Percentiles rank a stretch among this genome's conserved stretches.
phyloP scores from a whole-genome alignment of 179 eudicot species.

The Sideroxylon spinosum region DNA sequence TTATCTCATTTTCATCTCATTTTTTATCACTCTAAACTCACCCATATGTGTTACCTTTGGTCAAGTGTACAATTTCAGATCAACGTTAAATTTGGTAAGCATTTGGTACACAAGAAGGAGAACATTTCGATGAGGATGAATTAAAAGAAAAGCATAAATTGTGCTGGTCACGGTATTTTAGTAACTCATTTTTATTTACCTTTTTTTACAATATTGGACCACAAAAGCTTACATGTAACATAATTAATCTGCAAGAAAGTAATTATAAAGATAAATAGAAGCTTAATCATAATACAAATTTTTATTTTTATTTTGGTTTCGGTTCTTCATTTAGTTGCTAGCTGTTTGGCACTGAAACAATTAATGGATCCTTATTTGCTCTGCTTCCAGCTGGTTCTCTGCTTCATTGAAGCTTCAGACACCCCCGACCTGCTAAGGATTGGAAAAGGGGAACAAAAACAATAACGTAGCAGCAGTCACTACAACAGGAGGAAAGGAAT shows the following conservation, averaged over 20 bases:
- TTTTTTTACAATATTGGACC: background rate
- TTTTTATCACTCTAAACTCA: too few species aligned
- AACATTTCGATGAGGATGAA: background rate
- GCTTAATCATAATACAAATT: background rate
- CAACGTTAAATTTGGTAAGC: background rate
- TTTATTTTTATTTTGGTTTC: background rate
- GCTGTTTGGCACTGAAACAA: background rate
- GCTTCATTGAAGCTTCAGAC: slow-evolving; percentile 15
- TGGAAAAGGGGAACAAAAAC: background rate
- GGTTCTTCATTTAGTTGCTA: background rate
- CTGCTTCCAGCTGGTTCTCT: background rate
- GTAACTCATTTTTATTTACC: background rate
- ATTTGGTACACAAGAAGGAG: background rate
- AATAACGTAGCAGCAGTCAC: background rate
- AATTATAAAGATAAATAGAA: background rate
- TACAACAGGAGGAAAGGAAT: too few species aligned
- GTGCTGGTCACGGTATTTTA: background rate
- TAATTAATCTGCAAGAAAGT: background rate
- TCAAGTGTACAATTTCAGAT: background rate
- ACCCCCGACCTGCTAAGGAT: slow-evolving; percentile 9
- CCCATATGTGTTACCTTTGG: too few species aligned
- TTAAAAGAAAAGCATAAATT: slow-evolving; percentile 1
- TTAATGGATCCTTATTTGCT: background rate
- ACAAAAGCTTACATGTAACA: background rate
- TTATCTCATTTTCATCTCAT: too few species aligned